Conservation (phyloP, 1,284 basidiomycete species). For the Boletus albobrunnescens region DNA sequence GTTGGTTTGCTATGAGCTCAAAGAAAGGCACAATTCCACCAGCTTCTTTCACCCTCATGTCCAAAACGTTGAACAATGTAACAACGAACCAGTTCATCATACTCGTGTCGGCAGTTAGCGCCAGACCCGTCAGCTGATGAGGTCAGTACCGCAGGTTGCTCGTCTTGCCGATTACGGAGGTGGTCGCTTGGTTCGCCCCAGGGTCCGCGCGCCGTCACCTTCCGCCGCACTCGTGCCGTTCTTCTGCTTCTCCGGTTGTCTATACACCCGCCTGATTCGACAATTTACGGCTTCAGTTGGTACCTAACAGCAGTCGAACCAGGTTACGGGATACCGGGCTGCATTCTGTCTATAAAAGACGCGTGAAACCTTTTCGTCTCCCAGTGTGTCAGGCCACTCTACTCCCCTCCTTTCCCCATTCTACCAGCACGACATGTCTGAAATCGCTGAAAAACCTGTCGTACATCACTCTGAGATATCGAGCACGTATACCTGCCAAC, state of each 20-base stretch:
- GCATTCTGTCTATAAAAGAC: constrained; percentile 24
- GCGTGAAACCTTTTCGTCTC: not conserved
- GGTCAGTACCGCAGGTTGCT: not conserved
- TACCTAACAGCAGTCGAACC: not conserved
- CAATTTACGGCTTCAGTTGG: constrained; percentile 5
- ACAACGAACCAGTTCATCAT: constrained; percentile 7
- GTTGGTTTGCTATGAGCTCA: not conserved
- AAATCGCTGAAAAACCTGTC: constrained; percentile 14
- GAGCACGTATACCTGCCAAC: not conserved
- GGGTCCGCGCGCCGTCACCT: not conserved
- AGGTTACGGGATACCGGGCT: not conserved
- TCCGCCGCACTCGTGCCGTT: not conserved
- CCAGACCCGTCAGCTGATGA: no score
- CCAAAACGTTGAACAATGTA: not conserved
- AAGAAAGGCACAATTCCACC: not conserved
- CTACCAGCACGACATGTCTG: constrained; percentile 19
- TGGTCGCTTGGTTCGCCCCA: constrained; percentile 2
- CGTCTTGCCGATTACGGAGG: constrained; percentile 16
- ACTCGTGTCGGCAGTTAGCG: not conserved
- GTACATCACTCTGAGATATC: constrained; percentile 18
- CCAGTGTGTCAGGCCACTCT: not conserved
- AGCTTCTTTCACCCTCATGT: not conserved
- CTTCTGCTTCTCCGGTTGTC: not conserved
- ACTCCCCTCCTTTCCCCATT: not conserved
- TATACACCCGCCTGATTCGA: not conserved